phyloP scores from a whole-genome alignment of 768 basidiomycete species.

The Serendipita indica region DNA sequence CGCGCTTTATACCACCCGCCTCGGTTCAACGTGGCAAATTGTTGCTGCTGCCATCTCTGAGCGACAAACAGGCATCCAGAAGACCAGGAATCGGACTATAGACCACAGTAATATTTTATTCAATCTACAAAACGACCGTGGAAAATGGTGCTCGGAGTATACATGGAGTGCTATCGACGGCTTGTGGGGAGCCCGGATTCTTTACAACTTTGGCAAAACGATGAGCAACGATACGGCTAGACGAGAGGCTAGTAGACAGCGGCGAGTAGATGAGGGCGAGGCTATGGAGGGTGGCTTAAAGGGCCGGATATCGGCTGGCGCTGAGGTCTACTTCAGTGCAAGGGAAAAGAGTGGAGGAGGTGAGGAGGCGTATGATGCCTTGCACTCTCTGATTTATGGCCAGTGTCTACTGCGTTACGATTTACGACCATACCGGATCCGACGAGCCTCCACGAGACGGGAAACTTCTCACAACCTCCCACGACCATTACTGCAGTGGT shows the following conservation, averaged over 20 bases:
- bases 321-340: constrained; percentile 85
- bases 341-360: constrained; percentile 88
- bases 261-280: constrained; percentile 87
- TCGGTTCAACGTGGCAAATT: constrained; percentile 65
- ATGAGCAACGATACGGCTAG: constrained; percentile 26
- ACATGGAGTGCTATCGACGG: constrained; percentile 88
- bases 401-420: constrained; percentile 87
- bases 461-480: constrained; percentile 55
- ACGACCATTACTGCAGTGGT: constrained; percentile 90
- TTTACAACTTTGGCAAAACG: constrained; percentile 83
- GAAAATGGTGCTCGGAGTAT: constrained; percentile 87
- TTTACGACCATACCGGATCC: constrained; percentile 84
- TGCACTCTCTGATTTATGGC: background rate
- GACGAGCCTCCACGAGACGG: constrained; percentile 33
- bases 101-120: constrained; percentile 43
- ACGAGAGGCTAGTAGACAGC: constrained; percentile 16
- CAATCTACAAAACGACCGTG: constrained; percentile 81
- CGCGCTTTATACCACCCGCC: constrained; percentile 71
- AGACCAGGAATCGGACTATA: constrained; percentile 13
- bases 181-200: constrained; percentile 77
- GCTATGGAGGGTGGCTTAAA: constrained; percentile 81
- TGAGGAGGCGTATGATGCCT: constrained; percentile 25
- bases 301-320: constrained; percentile 82
- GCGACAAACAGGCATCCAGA: constrained; percentile 13
- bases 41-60: constrained; percentile 80